Conservation (phyloP, 2,329 filamentous ascomycete species). For the Monosporascus sp. region DNA sequence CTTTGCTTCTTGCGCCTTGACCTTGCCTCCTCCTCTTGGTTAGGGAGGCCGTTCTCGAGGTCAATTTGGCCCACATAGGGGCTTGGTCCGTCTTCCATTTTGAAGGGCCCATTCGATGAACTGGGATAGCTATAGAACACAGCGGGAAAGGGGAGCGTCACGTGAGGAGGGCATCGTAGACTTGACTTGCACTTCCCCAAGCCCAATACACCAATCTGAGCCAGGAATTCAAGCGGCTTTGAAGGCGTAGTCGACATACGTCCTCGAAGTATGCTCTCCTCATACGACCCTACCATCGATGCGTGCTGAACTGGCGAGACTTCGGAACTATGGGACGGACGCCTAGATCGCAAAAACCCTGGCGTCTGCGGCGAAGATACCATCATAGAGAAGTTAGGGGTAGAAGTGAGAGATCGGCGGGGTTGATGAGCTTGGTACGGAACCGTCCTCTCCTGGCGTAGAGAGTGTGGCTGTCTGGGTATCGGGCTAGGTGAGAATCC, state of each 20-base stretch:
- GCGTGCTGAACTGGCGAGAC: constrained; percentile 77
- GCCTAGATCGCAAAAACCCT: constrained; percentile 48
- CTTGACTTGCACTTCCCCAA: constrained; percentile 82
- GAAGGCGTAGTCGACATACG: constrained; percentile 97
- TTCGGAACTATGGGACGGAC: constrained; percentile 69
- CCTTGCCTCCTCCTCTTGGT: constrained; percentile 41
- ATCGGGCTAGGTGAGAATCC: constrained; percentile 30
- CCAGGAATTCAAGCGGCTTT: constrained; percentile 84
- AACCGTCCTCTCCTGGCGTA: constrained; percentile 54
- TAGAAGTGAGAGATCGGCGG: constrained; percentile 65
- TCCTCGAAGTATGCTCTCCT: constrained; percentile 90
- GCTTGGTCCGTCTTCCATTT: constrained; percentile 78
- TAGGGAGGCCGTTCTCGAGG: constrained; percentile 71
- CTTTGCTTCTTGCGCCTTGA: constrained; percentile 43
- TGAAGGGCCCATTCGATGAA: constrained; percentile 56
- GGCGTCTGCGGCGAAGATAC: constrained; percentile 45
- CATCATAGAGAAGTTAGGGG: constrained; percentile 37
- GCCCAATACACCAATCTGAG: constrained; percentile 90
- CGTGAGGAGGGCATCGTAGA: constrained; percentile 81
- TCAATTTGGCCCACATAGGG: constrained; percentile 94
- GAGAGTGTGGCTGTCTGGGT: constrained; percentile 30
- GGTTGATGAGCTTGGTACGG: constrained; percentile 77
- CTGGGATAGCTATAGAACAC: constrained; percentile 92
- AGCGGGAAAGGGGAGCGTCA: constrained; percentile 84
- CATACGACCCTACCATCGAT: constrained; percentile 95